These are phyloP conservation scores for Fusarium tricinctum DNA, from an alignment of 2,329 filamentous ascomycete genomes.

Conservation along the genomic window DNA sequence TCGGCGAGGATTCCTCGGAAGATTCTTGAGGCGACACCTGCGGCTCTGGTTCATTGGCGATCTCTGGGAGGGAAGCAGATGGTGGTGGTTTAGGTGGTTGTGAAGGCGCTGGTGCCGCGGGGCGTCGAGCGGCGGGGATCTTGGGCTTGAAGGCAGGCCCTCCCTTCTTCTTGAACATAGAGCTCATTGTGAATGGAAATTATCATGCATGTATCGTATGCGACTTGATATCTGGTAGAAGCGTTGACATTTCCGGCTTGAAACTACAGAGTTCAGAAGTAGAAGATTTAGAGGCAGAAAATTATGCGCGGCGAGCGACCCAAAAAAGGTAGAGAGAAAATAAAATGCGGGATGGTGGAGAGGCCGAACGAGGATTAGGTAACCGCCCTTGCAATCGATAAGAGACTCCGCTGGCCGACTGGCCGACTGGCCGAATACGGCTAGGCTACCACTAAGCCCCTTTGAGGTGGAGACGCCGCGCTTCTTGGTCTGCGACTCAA, in stretches of 20 bases:
- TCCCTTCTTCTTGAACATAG: constrained; percentile 76
- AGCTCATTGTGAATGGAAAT: constrained; percentile 66
- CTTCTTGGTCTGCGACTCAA: constrained; percentile 58
- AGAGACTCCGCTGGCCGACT: constrained; percentile 39
- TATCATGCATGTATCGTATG: constrained; percentile 31
- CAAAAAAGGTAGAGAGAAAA: constrained; percentile 50
- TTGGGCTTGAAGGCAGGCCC: constrained; percentile 78
- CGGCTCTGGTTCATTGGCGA: constrained; percentile 27
- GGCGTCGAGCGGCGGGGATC: constrained; percentile 68
- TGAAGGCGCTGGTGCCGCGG: constrained; percentile 56
- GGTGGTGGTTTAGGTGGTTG: constrained; percentile 41
- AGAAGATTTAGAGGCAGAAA: constrained; percentile 32
- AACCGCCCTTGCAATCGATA: constrained; percentile 53
- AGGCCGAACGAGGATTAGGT: constrained; percentile 51
- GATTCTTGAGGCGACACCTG: constrained; percentile 23
- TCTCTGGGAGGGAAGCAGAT: constrained; percentile 29
- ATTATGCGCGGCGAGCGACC: constrained; percentile 36
- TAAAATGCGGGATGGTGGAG: constrained; percentile 52
- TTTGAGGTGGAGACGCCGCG: constrained; percentile 43
- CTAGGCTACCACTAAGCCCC: constrained; percentile 53
- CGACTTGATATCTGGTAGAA: constrained; percentile 19
- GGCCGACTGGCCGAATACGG: constrained; percentile 43
- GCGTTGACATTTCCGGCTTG: constrained; percentile 39
- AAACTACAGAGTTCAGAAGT: constrained; percentile 14
- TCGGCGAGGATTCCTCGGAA: constrained; percentile 7